Evolutionary conservation across 768 basidiomycete genomes (phyloP).

Genomic region (Asterophora lycoperdoides): DNA sequence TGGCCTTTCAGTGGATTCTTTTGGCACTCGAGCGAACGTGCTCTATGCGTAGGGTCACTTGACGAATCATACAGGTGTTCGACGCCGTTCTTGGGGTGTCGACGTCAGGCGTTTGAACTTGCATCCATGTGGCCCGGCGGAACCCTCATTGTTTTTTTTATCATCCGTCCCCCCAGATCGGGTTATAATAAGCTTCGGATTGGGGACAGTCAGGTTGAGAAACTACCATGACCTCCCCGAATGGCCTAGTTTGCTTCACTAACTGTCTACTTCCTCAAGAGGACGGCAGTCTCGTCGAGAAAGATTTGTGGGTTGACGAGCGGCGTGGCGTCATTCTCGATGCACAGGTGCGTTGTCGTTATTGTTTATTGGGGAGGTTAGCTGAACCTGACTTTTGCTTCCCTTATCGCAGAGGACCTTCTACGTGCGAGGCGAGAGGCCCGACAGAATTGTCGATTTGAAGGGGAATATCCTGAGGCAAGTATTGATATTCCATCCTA

Average conservation of each 20-base stretch:
- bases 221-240: conserved; percentile 39
- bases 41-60: neutral
- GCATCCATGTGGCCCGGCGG: conserved; percentile 14
- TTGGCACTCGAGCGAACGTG: conserved; percentile 4
- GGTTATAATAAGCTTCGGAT: conserved; percentile 5
- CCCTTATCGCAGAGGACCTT: conserved; percentile 53
- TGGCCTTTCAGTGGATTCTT: conserved; percentile 3
- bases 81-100: neutral
- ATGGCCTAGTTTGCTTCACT: conserved; percentile 80
- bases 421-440: conserved; percentile 56
- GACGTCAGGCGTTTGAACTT: conserved; percentile 1
- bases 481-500: neutral
- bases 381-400: conserved; percentile 9
- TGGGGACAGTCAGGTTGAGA: neutral
- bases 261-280: conserved; percentile 79
- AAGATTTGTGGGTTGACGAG: conserved; percentile 82
- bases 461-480: conserved; percentile 75
- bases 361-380: neutral
- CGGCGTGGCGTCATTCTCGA: conserved; percentile 69
- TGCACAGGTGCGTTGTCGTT: conserved; percentile 51
- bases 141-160: conserved; percentile 9
- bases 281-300: conserved; percentile 69
- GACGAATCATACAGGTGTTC: neutral
- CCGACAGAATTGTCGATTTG: conserved; percentile 61
- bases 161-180: conserved; percentile 4